These are phyloP conservation scores for Solanum sejunctum DNA, from an alignment of 257 asterid species.

Conservation along the genomic window DNA sequence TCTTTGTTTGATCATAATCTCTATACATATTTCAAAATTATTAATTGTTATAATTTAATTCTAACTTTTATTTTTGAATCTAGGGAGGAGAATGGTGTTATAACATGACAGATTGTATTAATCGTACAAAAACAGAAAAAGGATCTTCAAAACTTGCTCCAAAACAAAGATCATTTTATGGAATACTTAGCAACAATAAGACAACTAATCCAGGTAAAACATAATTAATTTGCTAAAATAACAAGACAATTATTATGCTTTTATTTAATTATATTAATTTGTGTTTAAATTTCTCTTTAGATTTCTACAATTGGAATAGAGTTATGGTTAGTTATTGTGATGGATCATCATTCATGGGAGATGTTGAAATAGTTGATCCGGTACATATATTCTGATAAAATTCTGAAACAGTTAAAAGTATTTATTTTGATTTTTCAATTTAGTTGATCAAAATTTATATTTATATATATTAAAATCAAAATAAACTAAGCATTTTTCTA, in stretches of 20 bases:
- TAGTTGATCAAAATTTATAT: not conserved
- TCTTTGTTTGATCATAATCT: too few relatives aligned
- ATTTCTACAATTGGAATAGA: slow-evolving; percentile 93
- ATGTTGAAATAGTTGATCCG: slow-evolving; percentile 30
- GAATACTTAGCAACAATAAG: not conserved
- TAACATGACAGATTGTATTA: not conserved
- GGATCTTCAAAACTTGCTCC: not conserved
- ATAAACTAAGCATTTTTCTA: not conserved
- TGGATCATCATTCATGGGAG: slow-evolving; percentile 91
- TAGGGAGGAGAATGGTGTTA: slow-evolving; percentile 9
- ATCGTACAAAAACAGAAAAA: not conserved
- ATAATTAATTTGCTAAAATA: not conserved
- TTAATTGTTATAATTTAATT: not conserved
- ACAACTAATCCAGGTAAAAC: slow-evolving; percentile 1
- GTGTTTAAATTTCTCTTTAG: slow-evolving; percentile 20
- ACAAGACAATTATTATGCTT: not conserved
- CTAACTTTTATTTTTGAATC: not conserved
- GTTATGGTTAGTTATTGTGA: slow-evolving; percentile 85
- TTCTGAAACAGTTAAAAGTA: not conserved
- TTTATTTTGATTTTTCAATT: not conserved
- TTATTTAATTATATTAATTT: not conserved
- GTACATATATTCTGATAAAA: not conserved
- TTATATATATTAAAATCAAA: not conserved
- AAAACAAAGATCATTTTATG: not conserved
- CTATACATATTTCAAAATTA: too few relatives aligned